Percentiles rank a stretch among this genome's conserved stretches.
Conservation (phyloP, 768 basidiomycete species). For the Phanerochaete sordida region DNA sequence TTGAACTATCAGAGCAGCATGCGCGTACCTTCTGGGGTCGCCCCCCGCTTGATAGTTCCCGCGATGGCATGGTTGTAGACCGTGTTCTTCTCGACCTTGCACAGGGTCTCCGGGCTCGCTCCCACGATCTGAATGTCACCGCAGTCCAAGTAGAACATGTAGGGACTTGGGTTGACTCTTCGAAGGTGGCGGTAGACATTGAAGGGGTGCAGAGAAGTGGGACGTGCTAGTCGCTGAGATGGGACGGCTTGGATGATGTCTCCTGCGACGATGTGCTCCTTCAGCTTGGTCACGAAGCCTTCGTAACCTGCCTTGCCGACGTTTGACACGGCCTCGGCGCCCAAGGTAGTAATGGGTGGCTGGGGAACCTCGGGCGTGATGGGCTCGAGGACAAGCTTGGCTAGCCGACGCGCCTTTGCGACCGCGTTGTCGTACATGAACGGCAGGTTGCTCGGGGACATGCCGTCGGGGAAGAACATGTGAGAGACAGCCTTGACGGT, state of each 20-base stretch:
- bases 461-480: constrained; percentile 78
- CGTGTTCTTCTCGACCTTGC: constrained; percentile 88
- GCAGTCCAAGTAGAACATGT: constrained; percentile 98
- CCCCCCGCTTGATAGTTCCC: constrained; percentile 87
- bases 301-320: constrained; percentile 94
- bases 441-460: constrained; percentile 62
- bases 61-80: constrained; percentile 99
- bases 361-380: constrained; percentile 65
- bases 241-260: constrained; percentile 99
- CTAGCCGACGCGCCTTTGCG: constrained; percentile 76
- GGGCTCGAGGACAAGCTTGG: constrained; percentile 55
- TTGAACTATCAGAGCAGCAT: not conserved
- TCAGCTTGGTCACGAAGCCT: constrained; percentile 83
- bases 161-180: constrained; percentile 95
- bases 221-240: constrained; percentile 83
- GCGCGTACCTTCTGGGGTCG: constrained; percentile 73
- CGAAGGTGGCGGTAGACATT: constrained; percentile 94
- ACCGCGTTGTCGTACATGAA: constrained; percentile 90
- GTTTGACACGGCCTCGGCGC: constrained; percentile 74
- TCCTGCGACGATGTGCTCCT: constrained; percentile 91
- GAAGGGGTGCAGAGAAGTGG: constrained; percentile 90
- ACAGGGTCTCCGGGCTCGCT: constrained; percentile 95
- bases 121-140: constrained; percentile 94
- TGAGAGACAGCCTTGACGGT: constrained; percentile 95
- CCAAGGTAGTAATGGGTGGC: constrained; percentile 56